These are phyloP conservation scores for Phragmites australis DNA, from an alignment of 176 grass and related monocot genomes.

Conservation along the genomic window DNA sequence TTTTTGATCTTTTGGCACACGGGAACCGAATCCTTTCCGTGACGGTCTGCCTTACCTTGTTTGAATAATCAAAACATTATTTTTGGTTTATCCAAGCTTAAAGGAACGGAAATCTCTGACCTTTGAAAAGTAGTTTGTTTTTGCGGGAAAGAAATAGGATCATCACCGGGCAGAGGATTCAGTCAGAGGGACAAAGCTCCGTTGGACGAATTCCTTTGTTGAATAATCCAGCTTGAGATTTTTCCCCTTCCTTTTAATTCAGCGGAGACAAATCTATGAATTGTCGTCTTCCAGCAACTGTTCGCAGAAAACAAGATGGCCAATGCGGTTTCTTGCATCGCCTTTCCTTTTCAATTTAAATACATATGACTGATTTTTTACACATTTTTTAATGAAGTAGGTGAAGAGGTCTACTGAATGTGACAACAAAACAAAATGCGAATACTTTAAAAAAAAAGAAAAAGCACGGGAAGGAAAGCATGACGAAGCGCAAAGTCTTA, in stretches of 20 bases:
- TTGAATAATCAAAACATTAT: constrained; percentile 10
- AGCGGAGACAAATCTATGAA: background rate
- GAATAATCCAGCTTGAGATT: constrained; percentile 23
- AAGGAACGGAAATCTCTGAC: background rate
- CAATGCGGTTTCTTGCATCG: background rate
- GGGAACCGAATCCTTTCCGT: background rate
- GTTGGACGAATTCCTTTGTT: constrained; percentile 34
- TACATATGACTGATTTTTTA: background rate
- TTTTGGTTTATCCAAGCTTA: background rate
- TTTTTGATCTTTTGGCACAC: background rate
- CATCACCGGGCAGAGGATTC: constrained; percentile 1
- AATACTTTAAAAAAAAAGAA: background rate
- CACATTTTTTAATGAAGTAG: too few species aligned
- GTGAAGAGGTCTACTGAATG: background rate
- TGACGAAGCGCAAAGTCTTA: background rate
- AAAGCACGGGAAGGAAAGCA: background rate
- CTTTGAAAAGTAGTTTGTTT: constrained; percentile 38
- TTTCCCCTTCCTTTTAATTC: constrained; percentile 31
- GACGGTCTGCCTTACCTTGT: constrained; percentile 10
- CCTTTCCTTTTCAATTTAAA: background rate
- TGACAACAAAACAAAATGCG: background rate
- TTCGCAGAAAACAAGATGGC: background rate
- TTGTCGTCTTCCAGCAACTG: constrained; percentile 16
- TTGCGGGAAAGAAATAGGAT: background rate
- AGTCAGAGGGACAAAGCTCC: constrained; percentile 1